phyloP scores from a whole-genome alignment of 176 grass and related monocot genomes.

The Hyparrhenia diplandra region DNA sequence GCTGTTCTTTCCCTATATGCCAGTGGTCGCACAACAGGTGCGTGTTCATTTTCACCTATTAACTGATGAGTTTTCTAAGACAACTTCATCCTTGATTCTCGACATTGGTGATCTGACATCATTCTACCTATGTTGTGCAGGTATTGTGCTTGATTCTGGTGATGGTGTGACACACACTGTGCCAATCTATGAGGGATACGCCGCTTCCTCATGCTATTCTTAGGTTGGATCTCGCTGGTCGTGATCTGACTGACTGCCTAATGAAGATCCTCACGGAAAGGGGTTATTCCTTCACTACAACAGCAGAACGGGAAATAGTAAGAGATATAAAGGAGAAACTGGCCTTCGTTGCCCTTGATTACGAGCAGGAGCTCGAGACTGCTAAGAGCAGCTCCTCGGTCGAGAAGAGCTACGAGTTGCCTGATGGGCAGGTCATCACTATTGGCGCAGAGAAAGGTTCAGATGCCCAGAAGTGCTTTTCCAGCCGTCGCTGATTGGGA shows the following conservation, averaged over 20 bases:
- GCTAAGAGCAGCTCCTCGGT: conserved; percentile 40
- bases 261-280: conserved; percentile 57
- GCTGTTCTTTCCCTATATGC: background rate
- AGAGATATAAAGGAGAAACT: conserved; percentile 56
- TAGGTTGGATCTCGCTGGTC: conserved; percentile 43
- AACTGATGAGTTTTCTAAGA: background rate
- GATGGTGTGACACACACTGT: conserved; percentile 47
- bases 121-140: conserved; percentile 21
- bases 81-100: background rate
- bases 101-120: background rate
- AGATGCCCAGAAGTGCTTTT: conserved; percentile 47
- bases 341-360: conserved; percentile 40
- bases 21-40: conserved; percentile 40
- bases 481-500: conserved; percentile 45
- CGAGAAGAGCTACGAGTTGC: conserved; percentile 39
- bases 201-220: conserved; percentile 57
- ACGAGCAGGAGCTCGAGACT: conserved; percentile 41
- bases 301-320: conserved; percentile 43
- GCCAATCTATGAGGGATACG: conserved; percentile 50
- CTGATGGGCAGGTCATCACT: conserved; percentile 44
- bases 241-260: conserved; percentile 45
- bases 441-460: conserved; percentile 44
- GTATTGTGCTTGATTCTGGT: conserved; percentile 56
- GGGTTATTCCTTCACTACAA: conserved; percentile 46
- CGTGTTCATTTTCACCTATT: background rate